phyloP scores from a whole-genome alignment of 148 eudicot genomes.

The Vaccinium darrowii region DNA sequence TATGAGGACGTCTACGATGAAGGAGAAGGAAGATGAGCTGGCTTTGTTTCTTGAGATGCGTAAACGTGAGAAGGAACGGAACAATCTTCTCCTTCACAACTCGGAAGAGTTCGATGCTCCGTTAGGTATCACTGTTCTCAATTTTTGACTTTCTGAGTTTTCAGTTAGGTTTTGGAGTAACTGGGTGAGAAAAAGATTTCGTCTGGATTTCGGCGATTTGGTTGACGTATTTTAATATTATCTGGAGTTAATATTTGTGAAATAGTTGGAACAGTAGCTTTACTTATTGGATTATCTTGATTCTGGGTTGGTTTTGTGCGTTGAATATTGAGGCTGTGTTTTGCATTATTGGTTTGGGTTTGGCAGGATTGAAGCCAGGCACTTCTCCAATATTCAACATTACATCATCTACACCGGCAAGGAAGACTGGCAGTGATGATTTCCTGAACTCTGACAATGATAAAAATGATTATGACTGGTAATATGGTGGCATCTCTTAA shows the following conservation, averaged over 20 bases:
- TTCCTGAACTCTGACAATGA: constrained; percentile 82
- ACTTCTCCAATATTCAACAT: constrained; percentile 65
- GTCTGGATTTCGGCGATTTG: not conserved
- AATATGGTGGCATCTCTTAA: constrained; percentile 23
- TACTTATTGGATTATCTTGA: not conserved
- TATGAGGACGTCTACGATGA: constrained; percentile 46
- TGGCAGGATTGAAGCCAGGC: constrained; percentile 65
- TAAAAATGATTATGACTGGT: constrained; percentile 97
- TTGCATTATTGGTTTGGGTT: constrained; percentile 17
- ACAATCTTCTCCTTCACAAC: constrained; percentile 60
- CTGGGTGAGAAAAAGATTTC: not conserved
- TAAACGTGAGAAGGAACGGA: constrained; percentile 72
- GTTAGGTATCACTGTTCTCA: constrained; percentile 30
- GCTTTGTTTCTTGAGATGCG: constrained; percentile 91
- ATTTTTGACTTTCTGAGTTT: not conserved
- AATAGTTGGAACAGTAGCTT: not conserved
- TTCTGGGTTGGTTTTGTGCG: not conserved
- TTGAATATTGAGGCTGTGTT: constrained; percentile 13
- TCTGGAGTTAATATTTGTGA: not conserved
- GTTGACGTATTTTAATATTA: not conserved
- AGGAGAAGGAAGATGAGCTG: constrained; percentile 88
- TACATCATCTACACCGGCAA: constrained; percentile 47
- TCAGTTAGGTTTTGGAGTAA: not conserved
- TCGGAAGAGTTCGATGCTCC: constrained; percentile 67
- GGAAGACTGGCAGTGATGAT: constrained; percentile 74